A percentile compares a stretch with the other conserved stretches of the same genome.
Evolutionary conservation across 805 yeast species (phyloP).

Genomic region (Monosporozyma aquatica): DNA sequence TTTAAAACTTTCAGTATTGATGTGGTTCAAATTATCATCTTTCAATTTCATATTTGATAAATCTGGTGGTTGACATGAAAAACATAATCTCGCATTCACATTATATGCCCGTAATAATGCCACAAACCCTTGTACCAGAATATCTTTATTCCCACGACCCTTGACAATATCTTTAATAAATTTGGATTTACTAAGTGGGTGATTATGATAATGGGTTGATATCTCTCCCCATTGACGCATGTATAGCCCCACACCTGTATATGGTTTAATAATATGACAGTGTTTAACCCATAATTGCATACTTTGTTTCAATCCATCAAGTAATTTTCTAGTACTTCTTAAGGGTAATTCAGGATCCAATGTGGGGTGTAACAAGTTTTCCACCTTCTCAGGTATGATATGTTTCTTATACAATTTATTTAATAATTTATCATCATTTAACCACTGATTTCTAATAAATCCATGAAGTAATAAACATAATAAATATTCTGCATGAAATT

Average conservation of each 20-base stretch:
- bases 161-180: constrained; percentile 38
- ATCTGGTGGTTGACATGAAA: constrained; percentile 88
- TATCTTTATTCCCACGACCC: constrained; percentile 63
- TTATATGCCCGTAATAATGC: constrained; percentile 62
- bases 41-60: constrained; percentile 37
- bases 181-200: constrained; percentile 29
- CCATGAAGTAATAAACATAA: constrained; percentile 60
- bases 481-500: constrained; percentile 51
- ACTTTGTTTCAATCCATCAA: constrained; percentile 67
- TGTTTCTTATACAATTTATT: constrained; percentile 29
- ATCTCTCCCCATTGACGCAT: constrained; percentile 43
- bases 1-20: constrained; percentile 14
- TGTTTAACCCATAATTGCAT: constrained; percentile 52
- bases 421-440: constrained; percentile 41
- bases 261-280: constrained; percentile 39
- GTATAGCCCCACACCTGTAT: constrained; percentile 31
- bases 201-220: constrained; percentile 4
- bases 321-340: constrained; percentile 49
- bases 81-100: constrained; percentile 62
- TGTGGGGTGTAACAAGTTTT: constrained; percentile 42
- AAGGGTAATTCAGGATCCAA: constrained; percentile 32
- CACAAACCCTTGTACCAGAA: constrained; percentile 83
- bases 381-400: constrained; percentile 40
- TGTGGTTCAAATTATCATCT: neutral
- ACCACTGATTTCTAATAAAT: constrained; percentile 62